Evolutionary conservation across 805 yeast species (phyloP), one percentile per base, ranked within the genome.

Genomic region (Wickerhamiella allomyrinae): DNA sequence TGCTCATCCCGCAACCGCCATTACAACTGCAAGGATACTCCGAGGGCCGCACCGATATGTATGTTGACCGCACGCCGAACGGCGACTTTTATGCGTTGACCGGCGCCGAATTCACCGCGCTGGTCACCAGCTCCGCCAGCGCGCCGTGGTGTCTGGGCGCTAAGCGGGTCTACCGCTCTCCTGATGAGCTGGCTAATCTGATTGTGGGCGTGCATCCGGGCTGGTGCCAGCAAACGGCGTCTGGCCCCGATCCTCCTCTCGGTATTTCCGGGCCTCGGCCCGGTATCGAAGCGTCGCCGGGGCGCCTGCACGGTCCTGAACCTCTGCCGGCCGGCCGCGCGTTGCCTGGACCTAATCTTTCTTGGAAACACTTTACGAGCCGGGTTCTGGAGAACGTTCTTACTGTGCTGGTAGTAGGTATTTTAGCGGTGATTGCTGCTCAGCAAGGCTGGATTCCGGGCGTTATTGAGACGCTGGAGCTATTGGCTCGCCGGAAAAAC

Each of bases 41-140:
- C 20, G n/a, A 41, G 10, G 41, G 42, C 10, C 29, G 46, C 34
- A 36, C 19, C 7, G 76, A 78, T 2, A 79, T 89, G 9, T 77
- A 77, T 50, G 67, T 89, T 29, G 83, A 76, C 45, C 69, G 76
- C 23, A 74, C 86, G 0, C 66, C 64, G 23, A 65, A 66, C 37
- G 77, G 79, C 22, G 40, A 23, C 20, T 39, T 40, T 6, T 83
- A 73, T 64, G 95, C 95, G 3, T 68, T 89, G 73, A 80, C 93
- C 19, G 80, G 77, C 50, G 57, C 61, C 20, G 70, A 76, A 50
- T 89, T 79, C 56, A 95, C 95, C 0, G 77, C 93, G 0, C 60
- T 89, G 39, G 85, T 89, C 7, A 73, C 75, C 43, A 73, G 84
- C 7, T 91, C 95, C 5, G 35, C 41, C 31, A 38, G 25, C 2